phyloP scores from a whole-genome alignment of 768 basidiomycete species.

The Leccinum broughii region DNA sequence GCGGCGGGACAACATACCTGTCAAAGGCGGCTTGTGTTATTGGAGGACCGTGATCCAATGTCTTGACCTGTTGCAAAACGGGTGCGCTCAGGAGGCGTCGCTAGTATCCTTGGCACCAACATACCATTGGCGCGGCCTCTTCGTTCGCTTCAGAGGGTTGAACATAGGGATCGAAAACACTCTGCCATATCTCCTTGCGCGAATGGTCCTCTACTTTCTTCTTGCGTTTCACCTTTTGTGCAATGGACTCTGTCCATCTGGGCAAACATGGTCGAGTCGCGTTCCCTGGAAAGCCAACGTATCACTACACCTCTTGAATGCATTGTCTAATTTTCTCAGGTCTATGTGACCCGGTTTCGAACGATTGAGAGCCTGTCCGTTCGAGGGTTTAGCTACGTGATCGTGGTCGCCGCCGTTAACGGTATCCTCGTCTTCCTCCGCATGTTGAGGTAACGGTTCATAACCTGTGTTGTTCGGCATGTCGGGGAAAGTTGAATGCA shows the following conservation, averaged over 20 bases:
- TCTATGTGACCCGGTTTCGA: constrained; percentile 67
- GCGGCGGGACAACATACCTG: constrained; percentile 44
- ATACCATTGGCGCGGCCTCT: constrained; percentile 23
- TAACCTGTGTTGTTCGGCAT: constrained; percentile 51
- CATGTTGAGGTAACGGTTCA: constrained; percentile 45
- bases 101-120: not conserved
- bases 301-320: constrained; percentile 68
- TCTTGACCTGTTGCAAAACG: constrained; percentile 55
- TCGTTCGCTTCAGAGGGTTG: constrained; percentile 34
- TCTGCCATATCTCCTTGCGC: constrained; percentile 74
- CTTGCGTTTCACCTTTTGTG: constrained; percentile 81
- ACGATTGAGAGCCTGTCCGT: constrained; percentile 33
- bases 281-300: not conserved
- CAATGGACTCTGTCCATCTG: constrained; percentile 56
- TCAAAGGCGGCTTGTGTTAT: constrained; percentile 76
- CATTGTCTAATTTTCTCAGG: constrained; percentile 74
- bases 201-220: constrained; percentile 66
- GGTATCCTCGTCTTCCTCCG: constrained; percentile 40
- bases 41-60: constrained; percentile 75
- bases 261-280: not conserved
- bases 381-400: constrained; percentile 26
- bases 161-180: constrained; percentile 69
- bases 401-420: constrained; percentile 35
- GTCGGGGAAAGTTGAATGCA: constrained; percentile 4
- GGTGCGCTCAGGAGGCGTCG: constrained; percentile 4